Evolutionary conservation across 768 basidiomycete species (phyloP).

Genomic region (Russula compacta): DNA sequence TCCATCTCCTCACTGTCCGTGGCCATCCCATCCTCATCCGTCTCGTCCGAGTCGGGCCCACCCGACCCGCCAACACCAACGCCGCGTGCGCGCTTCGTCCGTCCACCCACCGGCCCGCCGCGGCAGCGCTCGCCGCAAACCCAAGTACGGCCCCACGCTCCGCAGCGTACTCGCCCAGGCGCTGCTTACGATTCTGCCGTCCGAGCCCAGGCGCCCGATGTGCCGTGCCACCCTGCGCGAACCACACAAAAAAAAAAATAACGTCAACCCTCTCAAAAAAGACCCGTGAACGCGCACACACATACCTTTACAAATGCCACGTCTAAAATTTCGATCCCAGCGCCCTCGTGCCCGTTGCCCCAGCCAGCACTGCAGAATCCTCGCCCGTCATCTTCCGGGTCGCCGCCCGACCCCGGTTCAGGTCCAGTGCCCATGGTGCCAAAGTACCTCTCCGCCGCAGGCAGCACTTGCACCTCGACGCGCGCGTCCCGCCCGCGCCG

Average conservation of each 20-base stretch:
- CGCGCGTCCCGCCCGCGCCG: slow-evolving; percentile 32
- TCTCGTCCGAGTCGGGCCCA: slow-evolving; percentile 9
- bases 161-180: slow-evolving; percentile 57
- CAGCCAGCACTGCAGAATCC: slow-evolving; percentile 58
- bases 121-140: slow-evolving; percentile 18
- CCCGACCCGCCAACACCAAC: background rate
- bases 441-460: slow-evolving; percentile 36
- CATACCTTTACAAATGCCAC: slow-evolving; percentile 56
- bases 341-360: slow-evolving; percentile 75
- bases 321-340: slow-evolving; percentile 60
- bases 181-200: slow-evolving; percentile 53
- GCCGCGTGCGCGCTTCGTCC: slow-evolving; percentile 13
- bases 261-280: background rate
- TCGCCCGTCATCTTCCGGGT: slow-evolving; percentile 48
- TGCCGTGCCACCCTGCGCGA: slow-evolving; percentile 40
- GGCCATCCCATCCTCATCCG: slow-evolving; percentile 1
- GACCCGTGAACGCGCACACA: too few relatives aligned
- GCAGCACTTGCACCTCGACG: slow-evolving; percentile 34
- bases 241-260: too few relatives aligned
- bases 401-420: slow-evolving; percentile 12
- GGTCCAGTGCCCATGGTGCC: slow-evolving; percentile 32
- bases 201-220: slow-evolving; percentile 42
- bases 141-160: slow-evolving; percentile 42
- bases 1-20: slow-evolving; percentile 7
- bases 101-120: slow-evolving; percentile 7